These are phyloP conservation scores for Rutstroemia sydowiana DNA, from an alignment of 2,329 filamentous ascomycete genomes.

Conservation along the genomic window DNA sequence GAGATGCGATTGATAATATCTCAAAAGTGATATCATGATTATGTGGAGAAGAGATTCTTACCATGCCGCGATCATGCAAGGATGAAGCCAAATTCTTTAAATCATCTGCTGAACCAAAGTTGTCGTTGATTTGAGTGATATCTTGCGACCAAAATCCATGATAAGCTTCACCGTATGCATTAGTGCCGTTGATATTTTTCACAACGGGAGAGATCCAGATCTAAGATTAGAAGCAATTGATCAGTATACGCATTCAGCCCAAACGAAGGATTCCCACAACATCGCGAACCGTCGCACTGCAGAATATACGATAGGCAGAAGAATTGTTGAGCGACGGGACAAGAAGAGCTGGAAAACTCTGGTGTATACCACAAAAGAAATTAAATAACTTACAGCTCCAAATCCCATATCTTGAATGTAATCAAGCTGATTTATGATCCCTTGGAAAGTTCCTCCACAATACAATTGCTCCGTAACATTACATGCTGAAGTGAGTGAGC, in stretches of 20 bases:
- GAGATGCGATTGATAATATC: background rate
- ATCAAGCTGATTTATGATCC: slow-evolving; percentile 38
- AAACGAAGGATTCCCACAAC: background rate
- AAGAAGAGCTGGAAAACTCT: background rate
- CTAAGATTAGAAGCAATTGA: slow-evolving; percentile 4
- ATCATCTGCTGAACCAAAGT: slow-evolving; percentile 53
- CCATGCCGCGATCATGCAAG: slow-evolving; percentile 46
- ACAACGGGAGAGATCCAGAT: slow-evolving; percentile 38
- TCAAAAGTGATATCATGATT: background rate
- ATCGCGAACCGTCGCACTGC: background rate
- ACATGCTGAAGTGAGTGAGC: slow-evolving; percentile 28
- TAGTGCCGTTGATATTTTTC: slow-evolving; percentile 32
- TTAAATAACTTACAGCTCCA: slow-evolving; percentile 24
- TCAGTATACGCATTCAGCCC: background rate
- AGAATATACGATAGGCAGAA: background rate
- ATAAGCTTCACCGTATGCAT: slow-evolving; percentile 34
- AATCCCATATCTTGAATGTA: slow-evolving; percentile 38
- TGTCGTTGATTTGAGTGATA: slow-evolving; percentile 44
- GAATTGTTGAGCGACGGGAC: background rate
- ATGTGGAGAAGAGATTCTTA: slow-evolving; percentile 2
- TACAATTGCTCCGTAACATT: slow-evolving; percentile 28
- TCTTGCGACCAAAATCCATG: slow-evolving; percentile 40
- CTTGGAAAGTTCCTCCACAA: slow-evolving; percentile 40
- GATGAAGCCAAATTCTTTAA: slow-evolving; percentile 48
- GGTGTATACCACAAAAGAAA: no score